phyloP scores from a whole-genome alignment of 2,329 filamentous ascomycete species.

The Scytalidium sp. region DNA sequence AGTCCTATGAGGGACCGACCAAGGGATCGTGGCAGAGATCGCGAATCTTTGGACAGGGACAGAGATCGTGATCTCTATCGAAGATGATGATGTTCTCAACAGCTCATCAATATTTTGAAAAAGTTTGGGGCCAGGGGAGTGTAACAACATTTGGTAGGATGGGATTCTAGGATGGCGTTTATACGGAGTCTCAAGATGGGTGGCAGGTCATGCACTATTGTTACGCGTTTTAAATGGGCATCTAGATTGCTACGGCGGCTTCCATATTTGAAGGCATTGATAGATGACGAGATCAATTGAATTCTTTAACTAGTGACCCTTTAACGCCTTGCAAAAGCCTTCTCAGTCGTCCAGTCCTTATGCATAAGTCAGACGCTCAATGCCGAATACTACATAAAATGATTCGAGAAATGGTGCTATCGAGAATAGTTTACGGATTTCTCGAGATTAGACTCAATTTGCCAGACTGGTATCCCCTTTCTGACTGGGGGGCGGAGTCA shows the following conservation, averaged over 20 bases:
- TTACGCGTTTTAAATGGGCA: neutral
- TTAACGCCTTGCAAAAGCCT: neutral
- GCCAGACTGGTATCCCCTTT: neutral
- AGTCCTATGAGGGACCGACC: slow-evolving; percentile 37
- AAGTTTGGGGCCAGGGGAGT: neutral
- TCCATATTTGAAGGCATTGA: neutral
- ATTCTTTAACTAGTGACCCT: neutral
- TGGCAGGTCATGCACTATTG: neutral
- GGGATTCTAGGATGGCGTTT: neutral
- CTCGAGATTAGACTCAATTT: neutral
- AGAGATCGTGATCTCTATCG: slow-evolving; percentile 18
- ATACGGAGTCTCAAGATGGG: neutral
- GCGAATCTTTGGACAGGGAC: slow-evolving; percentile 23
- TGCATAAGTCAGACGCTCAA: neutral
- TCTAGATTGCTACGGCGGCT: neutral
- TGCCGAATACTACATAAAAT: neutral
- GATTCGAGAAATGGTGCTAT: neutral
- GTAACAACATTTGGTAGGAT: neutral
- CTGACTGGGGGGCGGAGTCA: neutral
- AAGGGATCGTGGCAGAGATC: slow-evolving; percentile 40
- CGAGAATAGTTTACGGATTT: neutral
- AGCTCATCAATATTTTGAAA: neutral
- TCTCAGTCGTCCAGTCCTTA: neutral
- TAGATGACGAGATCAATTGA: neutral
- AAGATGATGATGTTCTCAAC: slow-evolving; percentile 9